Evolutionary conservation across 345 rosid species (phyloP).

Genomic region (Eutrema japonicum): DNA sequence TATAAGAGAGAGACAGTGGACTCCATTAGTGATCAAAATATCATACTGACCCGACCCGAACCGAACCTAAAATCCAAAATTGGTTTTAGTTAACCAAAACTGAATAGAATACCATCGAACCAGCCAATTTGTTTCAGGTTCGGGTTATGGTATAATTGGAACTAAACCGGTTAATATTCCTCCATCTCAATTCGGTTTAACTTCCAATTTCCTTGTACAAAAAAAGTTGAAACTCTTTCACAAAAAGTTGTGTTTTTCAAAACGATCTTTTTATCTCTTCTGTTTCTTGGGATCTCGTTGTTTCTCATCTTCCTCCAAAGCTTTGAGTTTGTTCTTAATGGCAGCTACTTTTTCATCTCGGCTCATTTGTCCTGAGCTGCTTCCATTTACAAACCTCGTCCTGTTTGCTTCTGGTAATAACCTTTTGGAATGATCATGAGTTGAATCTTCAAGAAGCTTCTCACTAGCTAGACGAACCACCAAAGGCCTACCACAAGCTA

Average conservation of each 20-base stretch:
- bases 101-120: not conserved
- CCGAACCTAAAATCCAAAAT: not conserved
- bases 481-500: slow-evolving; percentile 62
- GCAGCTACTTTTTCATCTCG: slow-evolving; percentile 78
- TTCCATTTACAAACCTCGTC: slow-evolving; percentile 45
- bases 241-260: not conserved
- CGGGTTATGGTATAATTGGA: not conserved
- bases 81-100: not conserved
- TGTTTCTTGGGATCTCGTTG: slow-evolving; percentile 60
- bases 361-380: slow-evolving; percentile 58
- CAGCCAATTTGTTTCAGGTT: not conserved
- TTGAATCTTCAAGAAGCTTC: slow-evolving; percentile 30
- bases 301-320: slow-evolving; percentile 67
- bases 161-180: not conserved
- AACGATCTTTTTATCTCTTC: slow-evolving; percentile 42
- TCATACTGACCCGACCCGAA: not conserved
- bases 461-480: too few relatives aligned
- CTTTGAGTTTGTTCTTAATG: slow-evolving; percentile 84
- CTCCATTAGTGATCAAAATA: slow-evolving; percentile 13
- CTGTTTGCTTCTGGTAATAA: slow-evolving; percentile 47
- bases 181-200: not conserved
- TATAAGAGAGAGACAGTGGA: slow-evolving; percentile 20
- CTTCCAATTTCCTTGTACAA: not conserved
- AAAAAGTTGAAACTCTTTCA: not conserved
- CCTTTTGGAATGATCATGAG: slow-evolving; percentile 46